These are phyloP conservation scores for Cairneyella variabilis DNA, from an alignment of 495 filamentous ascomycete species.

Conservation along the genomic window DNA sequence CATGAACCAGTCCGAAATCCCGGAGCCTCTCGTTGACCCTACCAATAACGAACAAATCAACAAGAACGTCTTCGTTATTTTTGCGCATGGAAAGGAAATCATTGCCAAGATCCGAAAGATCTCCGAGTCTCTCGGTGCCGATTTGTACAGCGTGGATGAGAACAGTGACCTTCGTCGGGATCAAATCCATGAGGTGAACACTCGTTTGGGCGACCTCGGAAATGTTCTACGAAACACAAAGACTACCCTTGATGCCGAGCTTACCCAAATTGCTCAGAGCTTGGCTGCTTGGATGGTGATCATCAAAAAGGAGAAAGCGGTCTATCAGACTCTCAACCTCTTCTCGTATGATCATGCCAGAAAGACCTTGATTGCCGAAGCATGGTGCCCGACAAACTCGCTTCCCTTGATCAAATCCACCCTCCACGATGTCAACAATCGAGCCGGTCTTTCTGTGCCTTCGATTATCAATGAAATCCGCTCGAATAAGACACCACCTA, in stretches of 20 bases:
- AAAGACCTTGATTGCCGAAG: slow-evolving; percentile 95
- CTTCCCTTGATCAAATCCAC: slow-evolving; percentile 92
- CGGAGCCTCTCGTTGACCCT: slow-evolving; percentile 90
- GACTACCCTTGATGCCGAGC: slow-evolving; percentile 86
- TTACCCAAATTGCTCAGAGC: slow-evolving; percentile 85
- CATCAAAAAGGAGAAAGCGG: slow-evolving; percentile 95
- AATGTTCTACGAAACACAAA: slow-evolving; percentile 96
- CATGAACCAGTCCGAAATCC: slow-evolving; percentile 99
- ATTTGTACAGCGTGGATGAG: slow-evolving; percentile 95
- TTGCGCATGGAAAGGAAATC: slow-evolving; percentile 97
- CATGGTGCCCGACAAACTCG: slow-evolving; percentile 91
- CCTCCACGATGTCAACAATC: slow-evolving; percentile 92
- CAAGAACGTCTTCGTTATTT: slow-evolving; percentile 99
- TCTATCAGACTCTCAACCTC: slow-evolving; percentile 93
- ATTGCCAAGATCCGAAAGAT: slow-evolving; percentile 98
- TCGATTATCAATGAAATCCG: slow-evolving; percentile 97
- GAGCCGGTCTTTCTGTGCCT: slow-evolving; percentile 88
- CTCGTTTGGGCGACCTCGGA: slow-evolving; percentile 79
- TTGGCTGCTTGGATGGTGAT: slow-evolving; percentile 95
- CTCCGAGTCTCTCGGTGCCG: slow-evolving; percentile 91
- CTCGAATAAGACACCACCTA: slow-evolving; percentile 95
- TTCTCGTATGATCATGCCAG: slow-evolving; percentile 95
- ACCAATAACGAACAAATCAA: slow-evolving; percentile 81
- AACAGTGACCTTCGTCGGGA: slow-evolving; percentile 90
- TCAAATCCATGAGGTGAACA: slow-evolving; percentile 96